phyloP scores from a whole-genome alignment of 768 basidiomycete species.

The Multifurca ochricompacta region DNA sequence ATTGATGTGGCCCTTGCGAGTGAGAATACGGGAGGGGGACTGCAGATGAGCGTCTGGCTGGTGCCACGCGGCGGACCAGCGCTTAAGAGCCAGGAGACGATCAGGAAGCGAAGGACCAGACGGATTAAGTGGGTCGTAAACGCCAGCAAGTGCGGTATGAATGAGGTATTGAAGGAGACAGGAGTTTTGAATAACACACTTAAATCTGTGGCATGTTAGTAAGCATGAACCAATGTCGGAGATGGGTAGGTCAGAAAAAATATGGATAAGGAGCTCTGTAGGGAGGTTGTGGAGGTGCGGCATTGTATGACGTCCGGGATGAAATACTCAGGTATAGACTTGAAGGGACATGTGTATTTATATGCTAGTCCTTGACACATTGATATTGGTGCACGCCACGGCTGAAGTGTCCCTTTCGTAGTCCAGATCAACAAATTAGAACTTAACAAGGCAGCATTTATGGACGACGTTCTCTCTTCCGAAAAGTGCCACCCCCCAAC shows the following conservation, averaged over 20 bases:
- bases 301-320: neutral
- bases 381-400: too few relatives aligned
- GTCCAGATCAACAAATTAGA: neutral
- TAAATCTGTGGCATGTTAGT: neutral
- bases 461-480: neutral
- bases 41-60: neutral
- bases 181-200: neutral
- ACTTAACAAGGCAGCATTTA: neutral
- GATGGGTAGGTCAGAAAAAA: neutral
- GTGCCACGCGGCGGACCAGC: neutral
- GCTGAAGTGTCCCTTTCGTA: neutral
- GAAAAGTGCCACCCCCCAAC: neutral
- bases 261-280: neutral
- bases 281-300: neutral
- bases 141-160: neutral
- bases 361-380: neutral
- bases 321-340: neutral
- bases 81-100: neutral
- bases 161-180: slow-evolving; percentile 3
- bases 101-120: neutral
- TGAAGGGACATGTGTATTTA: neutral
- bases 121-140: neutral
- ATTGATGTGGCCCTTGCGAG: neutral
- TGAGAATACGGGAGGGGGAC: neutral
- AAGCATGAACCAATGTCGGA: neutral